Base-by-base conservation (phyloP, 2,329 filamentous ascomycete species). In the Endocalyx cinctus region DNA sequence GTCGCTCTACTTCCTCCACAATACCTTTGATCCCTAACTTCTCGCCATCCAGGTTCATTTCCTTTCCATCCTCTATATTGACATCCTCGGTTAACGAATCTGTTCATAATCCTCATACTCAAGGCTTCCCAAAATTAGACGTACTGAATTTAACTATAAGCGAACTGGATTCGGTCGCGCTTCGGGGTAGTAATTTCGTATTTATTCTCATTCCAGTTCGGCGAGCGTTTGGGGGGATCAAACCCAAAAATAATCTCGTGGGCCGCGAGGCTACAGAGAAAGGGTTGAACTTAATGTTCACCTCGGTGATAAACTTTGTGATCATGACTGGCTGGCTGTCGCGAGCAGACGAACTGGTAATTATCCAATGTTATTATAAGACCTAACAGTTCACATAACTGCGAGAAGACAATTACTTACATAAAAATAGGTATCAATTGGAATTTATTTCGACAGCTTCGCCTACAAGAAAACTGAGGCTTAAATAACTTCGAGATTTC, bases 281-380 rank as follows among this genome's bases (percentile, higher is more conserved):
- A 25, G 92, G 90, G 65, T 94, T 95, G 79, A 97, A 96, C 59
- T 79, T 79, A 46, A 87, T 83, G 52, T 88, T 79, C 52, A 97
- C 80, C 59, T 87, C 79, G 59, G 88, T 90, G 60, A 94, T 77
- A 69, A 87, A 92, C 58, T 82, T 80, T 39, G 85, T 90, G 41
- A 92, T 86, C 87, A 92, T 92, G 27, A n/a, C n/a, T n/a, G n/a
- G n/a, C n/a, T n/a, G n/a, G n/a, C n/a, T n/a, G n/a, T n/a, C n/a
- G n/a, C n/a, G n/a, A n/a, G n/a, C n/a, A n/a, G n/a, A n/a, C n/a
- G n/a, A n/a, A n/a, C n/a, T n/a, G n/a, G n/a, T n/a, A n/a, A n/a
- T n/a, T n/a, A n/a, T n/a, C n/a, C n/a, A n/a, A n/a, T n/a, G n/a
- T n/a, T n/a, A n/a, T n/a, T n/a, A n/a, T n/a, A n/a, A n/a, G n/a